Percentiles rank a stretch among this genome's conserved stretches.
These are phyloP conservation scores for Kodamaea fukazawae DNA, from an alignment of 805 yeast genomes.

Conservation along the genomic window DNA sequence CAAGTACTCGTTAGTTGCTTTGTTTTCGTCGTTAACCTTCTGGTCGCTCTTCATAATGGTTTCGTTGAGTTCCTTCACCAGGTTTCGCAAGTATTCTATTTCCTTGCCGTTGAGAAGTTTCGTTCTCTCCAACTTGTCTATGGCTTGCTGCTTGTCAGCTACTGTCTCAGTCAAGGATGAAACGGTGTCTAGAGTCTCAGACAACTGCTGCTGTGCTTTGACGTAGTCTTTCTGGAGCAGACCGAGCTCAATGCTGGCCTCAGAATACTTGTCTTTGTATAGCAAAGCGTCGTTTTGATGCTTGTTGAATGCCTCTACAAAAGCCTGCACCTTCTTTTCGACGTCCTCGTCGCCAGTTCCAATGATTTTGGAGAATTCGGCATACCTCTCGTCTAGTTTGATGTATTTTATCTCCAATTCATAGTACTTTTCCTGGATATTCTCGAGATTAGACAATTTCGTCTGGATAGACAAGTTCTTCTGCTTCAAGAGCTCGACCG, in stretches of 20 bases:
- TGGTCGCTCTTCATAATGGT: conserved; percentile 18
- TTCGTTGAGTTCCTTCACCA: conserved; percentile 49
- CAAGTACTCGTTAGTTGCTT: conserved; percentile 34
- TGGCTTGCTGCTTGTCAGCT: conserved; percentile 14
- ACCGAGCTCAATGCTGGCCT: conserved; percentile 19
- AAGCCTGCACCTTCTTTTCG: conserved; percentile 14
- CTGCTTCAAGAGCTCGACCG: conserved; percentile 52
- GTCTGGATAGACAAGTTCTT: conserved; percentile 46
- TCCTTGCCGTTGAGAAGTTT: conserved; percentile 55
- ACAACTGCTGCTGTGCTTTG: conserved; percentile 12
- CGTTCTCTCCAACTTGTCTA: conserved; percentile 48
- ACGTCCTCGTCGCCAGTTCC: conserved; percentile 22
- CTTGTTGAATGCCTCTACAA: conserved; percentile 36
- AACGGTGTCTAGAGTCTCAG: neutral
- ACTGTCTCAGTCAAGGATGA: conserved; percentile 1
- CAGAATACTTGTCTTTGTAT: conserved; percentile 37
- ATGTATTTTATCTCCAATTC: conserved; percentile 51
- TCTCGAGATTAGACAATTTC: conserved; percentile 38
- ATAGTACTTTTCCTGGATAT: conserved; percentile 43
- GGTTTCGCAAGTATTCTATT: conserved; percentile 50
- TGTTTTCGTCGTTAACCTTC: conserved; percentile 16
- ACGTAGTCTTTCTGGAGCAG: conserved; percentile 6
- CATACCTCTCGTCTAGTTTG: conserved; percentile 44
- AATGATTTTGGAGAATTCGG: conserved; percentile 46
- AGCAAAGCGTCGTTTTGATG: conserved; percentile 29